Evolutionary conservation across 1,284 basidiomycete species (phyloP).

Genomic region (Heterobasidion occidentale): DNA sequence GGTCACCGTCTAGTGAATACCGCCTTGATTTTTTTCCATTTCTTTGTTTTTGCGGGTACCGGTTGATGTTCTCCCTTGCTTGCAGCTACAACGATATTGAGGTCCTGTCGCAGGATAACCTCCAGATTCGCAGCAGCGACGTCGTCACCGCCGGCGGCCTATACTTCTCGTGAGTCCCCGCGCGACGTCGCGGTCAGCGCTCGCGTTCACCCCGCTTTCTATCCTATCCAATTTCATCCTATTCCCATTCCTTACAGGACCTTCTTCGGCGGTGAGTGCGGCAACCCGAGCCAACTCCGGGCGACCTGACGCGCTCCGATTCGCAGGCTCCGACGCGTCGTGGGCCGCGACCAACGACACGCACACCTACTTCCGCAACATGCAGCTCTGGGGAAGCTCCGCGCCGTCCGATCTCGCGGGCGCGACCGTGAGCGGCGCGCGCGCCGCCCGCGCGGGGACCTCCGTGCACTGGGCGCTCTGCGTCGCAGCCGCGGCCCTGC

Average conservation of each 20-base stretch:
- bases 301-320: slow-evolving; percentile 2
- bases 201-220: neutral
- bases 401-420: slow-evolving; percentile 39
- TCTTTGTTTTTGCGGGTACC: slow-evolving; percentile 1
- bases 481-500: no score
- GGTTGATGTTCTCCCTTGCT: neutral
- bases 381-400: slow-evolving; percentile 45
- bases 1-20: slow-evolving; percentile 43
- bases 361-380: slow-evolving; percentile 66
- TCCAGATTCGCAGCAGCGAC: slow-evolving; percentile 42
- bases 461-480: no score
- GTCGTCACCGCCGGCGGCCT: slow-evolving; percentile 48
- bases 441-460: no score
- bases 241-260: slow-evolving; percentile 32
- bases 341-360: slow-evolving; percentile 58
- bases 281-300: neutral
- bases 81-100: slow-evolving; percentile 48
- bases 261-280: slow-evolving; percentile 59
- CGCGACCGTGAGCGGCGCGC: slow-evolving; percentile 4
- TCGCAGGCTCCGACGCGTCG: slow-evolving; percentile 44
- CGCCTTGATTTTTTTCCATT: neutral
- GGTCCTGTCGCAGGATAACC: slow-evolving; percentile 38
- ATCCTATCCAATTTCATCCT: neutral
- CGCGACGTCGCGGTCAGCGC: neutral
- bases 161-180: slow-evolving; percentile 52